Base-by-base conservation (phyloP, 805 yeast genomes). In the Teunomyces cretensis region DNA sequence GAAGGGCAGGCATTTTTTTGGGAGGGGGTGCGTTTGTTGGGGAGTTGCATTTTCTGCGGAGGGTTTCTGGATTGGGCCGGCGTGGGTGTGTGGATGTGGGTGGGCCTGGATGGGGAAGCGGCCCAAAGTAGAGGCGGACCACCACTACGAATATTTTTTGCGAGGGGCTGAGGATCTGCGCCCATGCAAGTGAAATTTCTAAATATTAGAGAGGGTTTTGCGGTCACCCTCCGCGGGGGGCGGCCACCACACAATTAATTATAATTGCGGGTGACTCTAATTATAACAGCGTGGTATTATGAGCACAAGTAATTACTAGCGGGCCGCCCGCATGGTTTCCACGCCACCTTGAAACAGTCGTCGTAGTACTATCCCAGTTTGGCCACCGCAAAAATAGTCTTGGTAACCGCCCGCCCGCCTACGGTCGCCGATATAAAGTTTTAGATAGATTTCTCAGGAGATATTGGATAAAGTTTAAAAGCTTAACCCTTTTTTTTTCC, bases 161-260 rank as follows among this genome's bases (percentile, higher is more conserved):
- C 9, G 12, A 9, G 22, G n/a, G 36, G 36, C 36, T 33, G 26
- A 17, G 36, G 36, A 33, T 33, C 36, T 33, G 36, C 36, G n/a
- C 36, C 36, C 13, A 33, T 33, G 36, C 36, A 33, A 33, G 36
- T 33, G 36, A 33, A 33, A 33, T 33, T 33, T 33, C 36, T 33
- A 33, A 33, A 33, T 15, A 15, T 33, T 33, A 15, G 16, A 19
- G 36, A 15, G 33, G 13, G 36, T 33, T 33, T 33, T 16, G 12
- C 12, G 16, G 13, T 16, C 36, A 33, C 36, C 16, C 22, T 14
- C 11, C 19, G 11, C 17, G 11, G 22, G n/a, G 9, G 16, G 9
- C 36, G 33, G 6, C 13, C 33, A n/a, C 9, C 33, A 13, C 26
- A 8, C 26, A 7, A 33, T 6, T 17, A 33, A 33, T 33, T 33